Evolutionary conservation across 2,329 filamentous ascomycete genomes (phyloP), one percentile per base, ranked within the genome.

Genomic region (Aureobasidium leucospermi): DNA sequence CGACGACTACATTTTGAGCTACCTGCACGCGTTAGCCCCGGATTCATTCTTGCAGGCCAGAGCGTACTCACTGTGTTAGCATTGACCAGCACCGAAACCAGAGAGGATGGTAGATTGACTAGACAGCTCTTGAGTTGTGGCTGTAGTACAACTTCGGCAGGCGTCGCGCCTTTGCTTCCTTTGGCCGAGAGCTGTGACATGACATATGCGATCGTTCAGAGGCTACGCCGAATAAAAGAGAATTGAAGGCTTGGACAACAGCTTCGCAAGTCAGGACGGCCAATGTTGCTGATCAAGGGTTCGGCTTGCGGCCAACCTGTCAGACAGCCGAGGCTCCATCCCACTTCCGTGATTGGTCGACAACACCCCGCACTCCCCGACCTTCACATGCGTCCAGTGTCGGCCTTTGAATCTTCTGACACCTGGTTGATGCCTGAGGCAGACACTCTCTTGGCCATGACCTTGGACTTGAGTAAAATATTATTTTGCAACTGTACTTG

Each of bases 1-100:
- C 94, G 72, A 99, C 87, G 63, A 97, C 83, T 67, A 97, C 90
- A 88, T 97, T 96, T 76, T 99, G 94, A 36, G 89, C 90, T 61
- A 92, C 82, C 90, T 95, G 67, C 11, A 45, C 39, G 36, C 11
- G 55, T 67, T 59, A 73, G 67, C 57, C 58, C 63, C 48, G 63
- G 60, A 16, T 60, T 34, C 19, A 13, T 23, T 23, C 4, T 41
- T 6, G 10, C 34, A n/a, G 13, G n/a, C 28, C 38, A 34, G n/a
- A 16, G 7, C 51, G 56, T n/a, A 52, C 45, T 75, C 80, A 96
- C 89, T 45, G 92, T 92, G 71, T 97, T 95, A 67, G 92, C 83
- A 75, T 92, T 96, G 66, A 93, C 84, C 52, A 99, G 83, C 58
- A 96, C 76, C 38, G 89, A 87, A 60, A 95, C 91, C 60, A 99